These are phyloP conservation scores for Leucocoprinus sp. DNA, from an alignment of 768 basidiomycete genomes.

Conservation along the genomic window DNA sequence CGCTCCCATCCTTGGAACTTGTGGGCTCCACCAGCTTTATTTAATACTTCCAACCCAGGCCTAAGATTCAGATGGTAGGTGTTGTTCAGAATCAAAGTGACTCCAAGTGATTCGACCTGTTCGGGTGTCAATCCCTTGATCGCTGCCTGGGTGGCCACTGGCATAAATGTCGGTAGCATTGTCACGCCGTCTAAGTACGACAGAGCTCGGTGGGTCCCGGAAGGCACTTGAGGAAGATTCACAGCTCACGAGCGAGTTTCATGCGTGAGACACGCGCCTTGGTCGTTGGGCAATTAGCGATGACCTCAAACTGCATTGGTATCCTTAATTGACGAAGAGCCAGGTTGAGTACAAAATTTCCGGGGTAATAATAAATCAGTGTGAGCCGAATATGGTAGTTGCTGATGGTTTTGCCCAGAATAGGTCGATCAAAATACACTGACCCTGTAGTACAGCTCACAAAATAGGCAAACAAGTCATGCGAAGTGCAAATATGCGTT, in stretches of 20 bases:
- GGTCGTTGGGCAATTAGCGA: constrained; percentile 77
- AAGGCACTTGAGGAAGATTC: neutral
- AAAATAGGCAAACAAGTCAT: too few species aligned
- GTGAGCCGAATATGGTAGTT: constrained; percentile 7
- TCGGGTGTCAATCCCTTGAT: constrained; percentile 87
- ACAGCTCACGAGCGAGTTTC: constrained; percentile 64
- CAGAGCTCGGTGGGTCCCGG: neutral
- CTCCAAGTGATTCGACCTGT: constrained; percentile 73
- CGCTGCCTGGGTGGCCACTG: constrained; percentile 86
- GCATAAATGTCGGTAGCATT: constrained; percentile 88
- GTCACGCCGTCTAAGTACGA: constrained; percentile 61
- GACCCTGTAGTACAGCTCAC: too few species aligned
- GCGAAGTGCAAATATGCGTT: too few species aligned
- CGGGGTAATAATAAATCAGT: neutral
- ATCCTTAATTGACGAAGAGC: constrained; percentile 15
- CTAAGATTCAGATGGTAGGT: constrained; percentile 87
- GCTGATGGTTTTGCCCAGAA: too few species aligned
- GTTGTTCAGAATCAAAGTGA: constrained; percentile 83
- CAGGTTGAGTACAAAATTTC: constrained; percentile 10
- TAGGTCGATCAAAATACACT: too few species aligned
- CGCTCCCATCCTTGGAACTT: constrained; percentile 82
- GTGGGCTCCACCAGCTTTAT: constrained; percentile 79
- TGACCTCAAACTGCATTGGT: constrained; percentile 73
- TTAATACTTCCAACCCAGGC: constrained; percentile 68
- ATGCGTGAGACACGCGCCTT: constrained; percentile 79